These are phyloP conservation scores for Odontarrhena argentea DNA, from an alignment of 345 rosid genomes.

Conservation along the genomic window DNA sequence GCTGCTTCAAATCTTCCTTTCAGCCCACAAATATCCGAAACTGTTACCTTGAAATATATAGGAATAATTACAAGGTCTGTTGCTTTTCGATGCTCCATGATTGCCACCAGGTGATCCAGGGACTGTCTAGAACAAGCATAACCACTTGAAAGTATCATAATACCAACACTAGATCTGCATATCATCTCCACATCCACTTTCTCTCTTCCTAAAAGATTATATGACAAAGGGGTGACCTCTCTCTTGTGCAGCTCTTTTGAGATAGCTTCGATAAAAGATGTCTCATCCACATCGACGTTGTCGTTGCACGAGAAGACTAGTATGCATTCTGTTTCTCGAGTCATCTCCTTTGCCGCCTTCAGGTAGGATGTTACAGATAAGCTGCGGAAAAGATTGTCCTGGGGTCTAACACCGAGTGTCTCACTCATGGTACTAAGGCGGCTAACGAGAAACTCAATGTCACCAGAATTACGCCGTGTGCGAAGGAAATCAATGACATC, in stretches of 20 bases:
- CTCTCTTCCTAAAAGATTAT: neutral
- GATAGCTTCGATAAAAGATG: conserved; percentile 14
- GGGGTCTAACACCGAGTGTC: neutral
- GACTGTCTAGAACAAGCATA: neutral
- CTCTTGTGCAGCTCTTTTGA: neutral
- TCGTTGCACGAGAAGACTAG: conserved; percentile 6
- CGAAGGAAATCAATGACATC: conserved; percentile 28
- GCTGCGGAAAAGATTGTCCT: conserved; percentile 21
- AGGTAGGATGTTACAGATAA: neutral
- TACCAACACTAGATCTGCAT: conserved; percentile 22
- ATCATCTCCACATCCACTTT: neutral
- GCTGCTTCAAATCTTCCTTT: conserved; percentile 12
- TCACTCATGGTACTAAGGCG: neutral
- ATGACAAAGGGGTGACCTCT: conserved; percentile 23
- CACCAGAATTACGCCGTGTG: neutral
- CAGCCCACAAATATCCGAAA: conserved; percentile 23
- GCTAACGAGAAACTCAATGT: neutral
- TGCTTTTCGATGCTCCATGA: conserved; percentile 23
- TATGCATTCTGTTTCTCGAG: conserved; percentile 11
- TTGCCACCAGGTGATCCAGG: conserved; percentile 12
- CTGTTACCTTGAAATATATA: conserved; percentile 28
- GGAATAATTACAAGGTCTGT: conserved; percentile 19
- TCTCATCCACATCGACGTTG: conserved; percentile 24
- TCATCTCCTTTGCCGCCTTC: neutral
- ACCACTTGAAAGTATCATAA: conserved; percentile 24